Evolutionary conservation across 139 green algal species (phyloP), one percentile per base, ranked within the genome.

Genomic region (Volvox africanus): DNA sequence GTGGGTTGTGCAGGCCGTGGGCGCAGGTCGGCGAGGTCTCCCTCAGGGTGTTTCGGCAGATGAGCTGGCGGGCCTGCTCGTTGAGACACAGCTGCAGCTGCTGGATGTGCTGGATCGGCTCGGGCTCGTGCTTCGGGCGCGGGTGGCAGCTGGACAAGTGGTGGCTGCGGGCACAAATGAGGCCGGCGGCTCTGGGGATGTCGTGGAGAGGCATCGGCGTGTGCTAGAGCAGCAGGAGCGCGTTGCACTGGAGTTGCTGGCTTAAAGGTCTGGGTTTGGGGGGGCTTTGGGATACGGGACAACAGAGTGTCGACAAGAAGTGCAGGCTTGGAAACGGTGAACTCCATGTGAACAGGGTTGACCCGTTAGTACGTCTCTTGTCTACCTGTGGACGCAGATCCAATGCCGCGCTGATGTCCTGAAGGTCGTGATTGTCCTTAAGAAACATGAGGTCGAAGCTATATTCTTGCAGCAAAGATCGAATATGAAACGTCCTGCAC

Each of bases 1-100:
- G 44, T 55, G 44, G 9, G 9, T 9, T 20, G 21, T 28, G 0
- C 86, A 90, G 86, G 73, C 73, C 1, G 86, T 90, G 30, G 61
- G 61, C 24, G n/a, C 87, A 19, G 87, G 76, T 13, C 87, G 76
- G 14, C 55, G 30, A 16, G 21, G 62, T 75, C 86, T 91, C 76
- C 87, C 76, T 18, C 2, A 18, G 2, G 87, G 76, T 65, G 33
- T 85, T 32, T 36, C 3, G 28, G 32, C 55, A 1, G 83, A 94
- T 9, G 92, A 90, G 65, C 9, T 92, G 44, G 88, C 88, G 9
- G 79, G 77, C 0, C 55, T 91, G 88, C 86, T 87, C 37, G 92
- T 94, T 77, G 92, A 94, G 77, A 22, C 80, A 0, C 88, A 92
- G 77, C 75, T 92, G 67, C 78, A 83, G 78, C 77, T 91, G 84